Conservation (phyloP, 192 early-diverging fungal species). For the Entomortierella parvispora region DNA sequence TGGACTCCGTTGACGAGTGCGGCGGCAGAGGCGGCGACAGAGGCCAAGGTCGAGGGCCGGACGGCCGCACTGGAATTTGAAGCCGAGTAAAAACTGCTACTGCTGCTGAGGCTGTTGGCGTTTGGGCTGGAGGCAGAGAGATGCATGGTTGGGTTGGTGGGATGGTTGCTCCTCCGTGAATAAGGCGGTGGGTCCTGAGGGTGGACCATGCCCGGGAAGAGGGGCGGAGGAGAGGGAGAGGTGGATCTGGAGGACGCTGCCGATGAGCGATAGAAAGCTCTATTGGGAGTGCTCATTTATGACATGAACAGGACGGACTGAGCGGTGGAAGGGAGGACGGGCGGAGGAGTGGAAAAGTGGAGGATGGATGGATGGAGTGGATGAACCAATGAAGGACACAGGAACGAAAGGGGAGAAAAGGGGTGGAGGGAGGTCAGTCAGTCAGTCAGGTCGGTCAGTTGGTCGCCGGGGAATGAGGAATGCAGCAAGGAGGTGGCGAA, state of each 20-base stretch:
- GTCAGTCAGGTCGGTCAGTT: not conserved
- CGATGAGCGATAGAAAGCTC: slow-evolving; percentile 50
- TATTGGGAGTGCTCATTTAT: slow-evolving; percentile 52
- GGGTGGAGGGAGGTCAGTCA: too few species aligned
- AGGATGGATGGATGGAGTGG: not conserved
- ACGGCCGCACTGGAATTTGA: slow-evolving; percentile 25
- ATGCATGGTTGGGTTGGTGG: slow-evolving; percentile 13
- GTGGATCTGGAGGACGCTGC: slow-evolving; percentile 53
- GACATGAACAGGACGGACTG: slow-evolving; percentile 28
- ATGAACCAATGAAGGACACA: not conserved
- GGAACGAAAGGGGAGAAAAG: not conserved
- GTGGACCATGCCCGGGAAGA: slow-evolving; percentile 49
- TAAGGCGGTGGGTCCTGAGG: slow-evolving; percentile 52
- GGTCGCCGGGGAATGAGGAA: not conserved
- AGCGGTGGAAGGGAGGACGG: not conserved
- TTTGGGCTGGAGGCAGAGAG: slow-evolving; percentile 15
- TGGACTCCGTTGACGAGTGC: slow-evolving; percentile 33
- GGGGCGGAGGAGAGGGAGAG: slow-evolving; percentile 45
- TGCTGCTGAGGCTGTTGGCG: slow-evolving; percentile 40
- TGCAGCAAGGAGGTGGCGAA: not conserved
- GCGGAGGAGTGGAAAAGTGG: not conserved
- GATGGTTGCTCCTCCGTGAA: slow-evolving; percentile 38
- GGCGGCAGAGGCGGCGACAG: slow-evolving; percentile 32
- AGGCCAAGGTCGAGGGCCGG: slow-evolving; percentile 31
- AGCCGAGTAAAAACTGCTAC: slow-evolving; percentile 48